These are phyloP conservation scores for Yamadazyma spencermartinsiae DNA, from an alignment of 1,139 yeast genomes.

Conservation along the genomic window DNA sequence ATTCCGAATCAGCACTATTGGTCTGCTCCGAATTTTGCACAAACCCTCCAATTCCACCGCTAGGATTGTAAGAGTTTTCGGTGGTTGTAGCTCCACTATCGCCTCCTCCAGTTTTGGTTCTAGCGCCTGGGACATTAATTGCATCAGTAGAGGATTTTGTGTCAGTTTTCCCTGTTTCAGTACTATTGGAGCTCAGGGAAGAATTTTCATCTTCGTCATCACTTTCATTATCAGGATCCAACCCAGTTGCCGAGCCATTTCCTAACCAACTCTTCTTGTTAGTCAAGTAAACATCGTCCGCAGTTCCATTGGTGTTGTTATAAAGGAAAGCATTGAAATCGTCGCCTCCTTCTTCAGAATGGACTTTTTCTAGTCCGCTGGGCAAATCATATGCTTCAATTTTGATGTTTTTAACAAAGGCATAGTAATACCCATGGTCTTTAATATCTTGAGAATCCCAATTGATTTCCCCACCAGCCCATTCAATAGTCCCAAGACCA, in stretches of 20 bases:
- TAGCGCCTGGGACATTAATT: constrained; percentile 6
- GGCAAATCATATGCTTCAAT: constrained; percentile 76
- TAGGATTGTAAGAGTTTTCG: constrained; percentile 18
- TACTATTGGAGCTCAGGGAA: constrained; percentile 7
- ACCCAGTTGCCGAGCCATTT: constrained; percentile 61
- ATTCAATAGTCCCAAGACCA: constrained; percentile 75
- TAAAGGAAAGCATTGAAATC: constrained; percentile 54
- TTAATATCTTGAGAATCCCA: constrained; percentile 78
- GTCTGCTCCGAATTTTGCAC: constrained; percentile 29
- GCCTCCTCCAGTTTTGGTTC: constrained; percentile 4
- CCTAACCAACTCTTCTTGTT: constrained; percentile 62
- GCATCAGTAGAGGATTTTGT: constrained; percentile 15
- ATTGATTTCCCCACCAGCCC: constrained; percentile 92
- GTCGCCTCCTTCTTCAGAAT: constrained; percentile 25
- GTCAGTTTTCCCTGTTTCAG: constrained; percentile 13
- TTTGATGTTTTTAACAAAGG: constrained; percentile 57
- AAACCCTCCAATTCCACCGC: constrained; percentile 35
- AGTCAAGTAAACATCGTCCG: constrained; percentile 54
- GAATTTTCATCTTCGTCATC: constrained; percentile 14
- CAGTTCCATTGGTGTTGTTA: constrained; percentile 48
- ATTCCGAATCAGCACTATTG: constrained; percentile 1
- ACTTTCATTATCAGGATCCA: constrained; percentile 49
- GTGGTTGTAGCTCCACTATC: constrained; percentile 15
- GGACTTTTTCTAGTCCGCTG: constrained; percentile 27
- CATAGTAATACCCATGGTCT: constrained; percentile 76